Base-by-base conservation (phyloP, 2,329 filamentous ascomycete species). In the Beauveria caledonica region DNA sequence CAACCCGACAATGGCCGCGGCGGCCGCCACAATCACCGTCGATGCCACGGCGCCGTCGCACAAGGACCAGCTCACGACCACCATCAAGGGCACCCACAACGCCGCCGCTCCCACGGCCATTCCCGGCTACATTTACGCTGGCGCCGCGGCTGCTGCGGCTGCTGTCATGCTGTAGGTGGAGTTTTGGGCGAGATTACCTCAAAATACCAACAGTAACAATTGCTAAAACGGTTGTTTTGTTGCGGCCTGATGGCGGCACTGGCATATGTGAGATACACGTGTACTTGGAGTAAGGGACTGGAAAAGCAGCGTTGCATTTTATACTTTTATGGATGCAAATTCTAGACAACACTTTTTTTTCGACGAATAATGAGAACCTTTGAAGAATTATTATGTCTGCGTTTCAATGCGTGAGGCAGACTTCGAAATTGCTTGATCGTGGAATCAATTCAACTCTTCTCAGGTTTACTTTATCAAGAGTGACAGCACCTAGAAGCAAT, bases 31-130 rank as follows among this genome's bases (percentile, higher is more conserved):
- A 29, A 54, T 74, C 64, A 68, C 66, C 17, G 73, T 74, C 54
- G 61, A 65, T 11, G 73, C 71, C 44, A 68, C 66, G 8, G 66
- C 65, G 9, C 67, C 70, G n/a, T 74, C 70, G 9, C 68, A 68
- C 56, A 62, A 68, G 40, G 67, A 55, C 44, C 70, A 75, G 64
- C 64, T 74, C 58, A 74, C 72, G 19, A 74, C 70, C 27, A 74
- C 73, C 48, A 66, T 74, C 60, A 52, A 62, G 44, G 64, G 67
- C 36, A 65, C 64, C 46, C 53, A 51, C 45, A 27, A 55, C 21
- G 57, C 39, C 19, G 48, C 58, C 17, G 50, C 50, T 3, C 58
- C 58, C 17, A 60, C 58, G 3, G 50, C 39, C 29, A 33, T 52
- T 42, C 58, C 58, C 33, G 21, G 57, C 23, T 57, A 56, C 49